A percentile compares a stretch with the other conserved stretches of the same genome.
Conservation (phyloP, 2,329 filamentous ascomycete genomes). For the Catunica adiposa region DNA sequence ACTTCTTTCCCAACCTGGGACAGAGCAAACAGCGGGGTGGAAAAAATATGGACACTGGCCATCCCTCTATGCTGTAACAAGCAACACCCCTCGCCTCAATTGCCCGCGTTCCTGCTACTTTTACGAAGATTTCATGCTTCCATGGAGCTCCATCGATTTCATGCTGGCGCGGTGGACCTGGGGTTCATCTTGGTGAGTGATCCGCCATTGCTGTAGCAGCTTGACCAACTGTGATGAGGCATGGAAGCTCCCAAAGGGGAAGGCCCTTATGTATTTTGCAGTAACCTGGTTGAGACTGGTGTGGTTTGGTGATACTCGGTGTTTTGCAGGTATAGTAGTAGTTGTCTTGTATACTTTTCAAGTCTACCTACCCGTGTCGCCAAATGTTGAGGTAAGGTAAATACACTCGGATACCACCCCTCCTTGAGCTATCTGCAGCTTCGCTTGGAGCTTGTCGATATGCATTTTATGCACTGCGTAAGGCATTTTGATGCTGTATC, state of each 20-base stretch:
- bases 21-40: constrained; percentile 7
- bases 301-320: neutral
- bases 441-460: neutral
- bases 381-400: neutral
- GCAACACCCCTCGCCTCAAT: constrained; percentile 6
- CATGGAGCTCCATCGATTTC: constrained; percentile 2
- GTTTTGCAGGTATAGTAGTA: no score
- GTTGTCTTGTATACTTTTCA: neutral
- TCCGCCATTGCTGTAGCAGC: neutral
- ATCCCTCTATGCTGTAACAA: constrained; percentile 2
- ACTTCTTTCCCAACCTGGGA: neutral
- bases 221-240: neutral
- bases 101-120: constrained; percentile 2
- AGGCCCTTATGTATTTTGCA: neutral
- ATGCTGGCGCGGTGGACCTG: neutral
- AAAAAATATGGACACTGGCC: constrained; percentile 8
- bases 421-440: neutral
- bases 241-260: neutral
- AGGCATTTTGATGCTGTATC: neutral
- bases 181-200: neutral
- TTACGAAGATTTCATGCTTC: constrained; percentile 3
- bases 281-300: neutral
- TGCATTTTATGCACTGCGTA: neutral
- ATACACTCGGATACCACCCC: neutral
- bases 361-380: neutral